Evolutionary conservation across 2,329 filamentous ascomycete species (phyloP).

Genomic region (Saccharata proteae): DNA sequence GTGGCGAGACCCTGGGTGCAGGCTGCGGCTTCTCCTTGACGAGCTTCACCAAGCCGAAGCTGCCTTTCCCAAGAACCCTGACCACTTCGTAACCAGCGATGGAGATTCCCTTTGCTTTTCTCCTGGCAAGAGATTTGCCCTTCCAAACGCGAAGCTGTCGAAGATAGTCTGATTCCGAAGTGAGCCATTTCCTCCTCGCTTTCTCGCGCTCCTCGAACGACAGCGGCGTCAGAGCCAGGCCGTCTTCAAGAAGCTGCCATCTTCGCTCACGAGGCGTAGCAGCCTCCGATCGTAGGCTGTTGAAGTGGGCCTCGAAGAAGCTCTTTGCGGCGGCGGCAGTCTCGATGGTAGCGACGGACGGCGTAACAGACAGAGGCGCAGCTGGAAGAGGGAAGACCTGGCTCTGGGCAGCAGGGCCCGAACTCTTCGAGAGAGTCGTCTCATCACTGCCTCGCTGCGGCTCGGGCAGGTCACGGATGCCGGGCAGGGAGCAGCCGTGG

Average conservation of each 20-base stretch:
- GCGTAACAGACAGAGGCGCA: no score
- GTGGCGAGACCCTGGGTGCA: background rate
- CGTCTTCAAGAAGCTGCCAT: conserved; percentile 48
- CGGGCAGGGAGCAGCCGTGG: no score
- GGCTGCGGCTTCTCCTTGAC: conserved; percentile 51
- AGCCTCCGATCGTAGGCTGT: conserved; percentile 47
- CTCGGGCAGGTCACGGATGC: no score
- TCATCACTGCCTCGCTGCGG: conserved; percentile 8
- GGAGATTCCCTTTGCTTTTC: conserved; percentile 38
- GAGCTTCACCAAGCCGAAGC: conserved; percentile 82
- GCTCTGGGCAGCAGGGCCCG: background rate
- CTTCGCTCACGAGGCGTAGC: conserved; percentile 50
- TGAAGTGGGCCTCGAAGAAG: conserved; percentile 75
- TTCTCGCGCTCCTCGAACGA: conserved; percentile 42
- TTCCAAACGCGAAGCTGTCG: conserved; percentile 62
- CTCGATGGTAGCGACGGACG: conserved; percentile 56
- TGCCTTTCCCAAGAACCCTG: conserved; percentile 79
- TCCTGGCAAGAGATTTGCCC: conserved; percentile 40
- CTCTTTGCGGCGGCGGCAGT: conserved; percentile 69
- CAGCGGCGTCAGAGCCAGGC: conserved; percentile 47
- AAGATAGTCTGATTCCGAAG: conserved; percentile 60
- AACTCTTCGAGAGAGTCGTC: background rate
- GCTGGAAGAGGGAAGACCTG: background rate
- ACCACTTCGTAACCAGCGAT: conserved; percentile 65
- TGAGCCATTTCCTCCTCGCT: conserved; percentile 47